Conservation (phyloP, 768 basidiomycete species). For the Podaxis pistillaris region DNA sequence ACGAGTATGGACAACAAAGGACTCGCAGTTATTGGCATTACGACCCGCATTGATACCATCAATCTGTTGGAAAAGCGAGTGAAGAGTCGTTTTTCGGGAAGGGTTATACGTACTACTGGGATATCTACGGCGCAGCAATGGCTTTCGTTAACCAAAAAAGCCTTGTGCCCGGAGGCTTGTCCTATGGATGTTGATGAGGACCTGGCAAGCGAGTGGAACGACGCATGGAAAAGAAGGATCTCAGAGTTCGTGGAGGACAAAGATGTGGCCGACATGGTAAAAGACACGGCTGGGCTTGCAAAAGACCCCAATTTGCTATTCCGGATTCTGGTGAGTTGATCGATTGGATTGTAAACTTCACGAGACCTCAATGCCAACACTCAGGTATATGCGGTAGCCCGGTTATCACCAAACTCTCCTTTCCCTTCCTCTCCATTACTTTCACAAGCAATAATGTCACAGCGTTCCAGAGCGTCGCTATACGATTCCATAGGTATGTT, state of each 20-base stretch:
- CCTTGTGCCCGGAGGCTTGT: slow-evolving; percentile 38
- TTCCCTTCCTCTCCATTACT: slow-evolving; percentile 49
- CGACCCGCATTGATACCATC: slow-evolving; percentile 84
- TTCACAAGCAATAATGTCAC: slow-evolving; percentile 39
- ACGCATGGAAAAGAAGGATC: slow-evolving; percentile 56
- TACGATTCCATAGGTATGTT: slow-evolving; percentile 52
- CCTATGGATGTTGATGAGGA: slow-evolving; percentile 12
- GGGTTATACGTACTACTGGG: slow-evolving; percentile 77
- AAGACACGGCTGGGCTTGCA: slow-evolving; percentile 60
- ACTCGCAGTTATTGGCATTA: slow-evolving; percentile 83
- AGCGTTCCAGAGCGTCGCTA: slow-evolving; percentile 57
- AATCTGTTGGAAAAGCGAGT: slow-evolving; percentile 93
- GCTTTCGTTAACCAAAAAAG: slow-evolving; percentile 43
- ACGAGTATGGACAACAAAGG: slow-evolving; percentile 60
- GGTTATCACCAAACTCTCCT: slow-evolving; percentile 50
- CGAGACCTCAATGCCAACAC: not conserved
- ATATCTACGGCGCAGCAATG: slow-evolving; percentile 50
- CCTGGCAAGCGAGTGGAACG: slow-evolving; percentile 51
- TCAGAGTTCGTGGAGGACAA: slow-evolving; percentile 54
- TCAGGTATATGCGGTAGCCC: slow-evolving; percentile 44
- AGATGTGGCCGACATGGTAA: slow-evolving; percentile 42
- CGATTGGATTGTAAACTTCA: not conserved
- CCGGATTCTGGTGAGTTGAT: slow-evolving; percentile 55
- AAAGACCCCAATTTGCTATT: slow-evolving; percentile 58
- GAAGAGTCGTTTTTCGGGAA: slow-evolving; percentile 94